Base-by-base conservation (phyloP, 495 filamentous ascomycete species). In the Geopyxis carbonaria region DNA sequence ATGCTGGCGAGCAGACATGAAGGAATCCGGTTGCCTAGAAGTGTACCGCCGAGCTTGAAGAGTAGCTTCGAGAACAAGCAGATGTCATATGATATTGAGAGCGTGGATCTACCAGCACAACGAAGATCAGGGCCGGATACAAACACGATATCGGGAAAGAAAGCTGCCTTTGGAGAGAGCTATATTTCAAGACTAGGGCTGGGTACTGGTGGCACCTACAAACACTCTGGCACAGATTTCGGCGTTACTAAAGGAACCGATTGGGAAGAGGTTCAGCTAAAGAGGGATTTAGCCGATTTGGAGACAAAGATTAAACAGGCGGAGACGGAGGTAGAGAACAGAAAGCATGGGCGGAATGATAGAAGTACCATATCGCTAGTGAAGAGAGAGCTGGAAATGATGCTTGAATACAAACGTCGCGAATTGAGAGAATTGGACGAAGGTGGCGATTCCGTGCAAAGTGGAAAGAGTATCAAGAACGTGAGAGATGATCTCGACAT, bases 201-300 rank as follows among this genome's bases (percentile, higher is more conserved):
- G 36, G 80, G 80, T 21, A 82, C 83, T 47, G 80, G 84, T 55
- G 68, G 70, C 9, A 65, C 64, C 15, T 77, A 76, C 41, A 66
- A 70, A 30, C 71, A 76, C 16, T 43, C 60, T 6, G 89, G 78
- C 34, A 97, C 91, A 2, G 84, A 95, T 60, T 94, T 94, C 60
- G 69, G 65, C 40, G 48, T 50, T 9, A 61, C 62, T 25, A 71
- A 71, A 21, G 79, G 85, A 47, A 70, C 73, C 39, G 85, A 93
- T 45, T 94, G 89, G 89, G 91, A 97, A 62, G 89, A 93, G 59
- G 91, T 95, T 22, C 71, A 85, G 38, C 67, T 97, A 34, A 84
- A 87, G 61, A 82, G 86, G 52, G 86, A 95, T 56, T 67, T 95
- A 13, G 67, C 70, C 10, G 87, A 94, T 50, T 61, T 97, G 31